Base-by-base conservation (phyloP, 306 rosid species). In the Calophaca sinica region DNA sequence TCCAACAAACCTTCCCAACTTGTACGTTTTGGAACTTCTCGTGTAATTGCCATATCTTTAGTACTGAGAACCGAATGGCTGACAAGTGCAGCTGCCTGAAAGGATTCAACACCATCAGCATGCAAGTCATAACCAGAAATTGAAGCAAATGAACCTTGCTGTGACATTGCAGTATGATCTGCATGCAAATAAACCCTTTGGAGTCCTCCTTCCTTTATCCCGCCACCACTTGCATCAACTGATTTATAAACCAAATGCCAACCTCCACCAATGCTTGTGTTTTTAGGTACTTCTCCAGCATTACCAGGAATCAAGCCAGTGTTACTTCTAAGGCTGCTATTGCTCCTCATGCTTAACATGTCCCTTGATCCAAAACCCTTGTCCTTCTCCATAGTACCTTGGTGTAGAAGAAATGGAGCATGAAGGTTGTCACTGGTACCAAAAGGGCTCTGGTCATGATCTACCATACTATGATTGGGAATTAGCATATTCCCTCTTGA, bases 181-280 rank as follows among this genome's bases (percentile, higher is more conserved):
- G 93, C 91, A 58, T 71, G 91, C 65, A 94, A 79, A 81, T 88
- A 94, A 55, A 94, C 87, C 82, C 97, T 87, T 82, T 90, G 89
- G 33, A 87, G 74, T 10, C 83, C 87, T 51, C 77, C 92, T 58
- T 86, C 87, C 9, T 72, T 84, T 29, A 88, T 89, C 61, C 82
- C 92, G 29, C 59, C 67, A 12, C 85, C 88, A 66, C 73, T 85
- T 15, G 26, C 80, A 72, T 80, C 91, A 1, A 82, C 28, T 83
- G 89, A 78, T 72, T 88, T 92, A 83, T 92, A 94, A 7, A 88
- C 96, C 79, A 94, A 82, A 39, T 92, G 90, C 99, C 99, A 94
- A 38, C 99, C 97, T 1, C 99, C 97, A 41, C 99, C 99, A 76
- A 94, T 94, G 68, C 82, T 84, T 32, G 88, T 91, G 78, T 84